Percentiles rank a stretch among this genome's conserved stretches.
These are phyloP conservation scores for Vigna trinervia DNA, from an alignment of 306 rosid species.

Conservation along the genomic window DNA sequence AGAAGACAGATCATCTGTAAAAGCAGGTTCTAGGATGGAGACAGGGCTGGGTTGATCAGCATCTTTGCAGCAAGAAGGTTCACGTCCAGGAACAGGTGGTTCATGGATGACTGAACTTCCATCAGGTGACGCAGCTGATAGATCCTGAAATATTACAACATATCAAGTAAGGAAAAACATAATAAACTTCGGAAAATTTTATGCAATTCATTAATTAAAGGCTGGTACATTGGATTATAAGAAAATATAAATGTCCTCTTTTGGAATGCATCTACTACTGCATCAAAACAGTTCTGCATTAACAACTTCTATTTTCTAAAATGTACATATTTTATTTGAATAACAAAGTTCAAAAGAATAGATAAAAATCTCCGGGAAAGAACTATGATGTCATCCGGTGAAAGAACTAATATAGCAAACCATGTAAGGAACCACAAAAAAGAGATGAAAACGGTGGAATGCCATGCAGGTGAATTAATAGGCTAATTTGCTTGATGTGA, in stretches of 20 bases:
- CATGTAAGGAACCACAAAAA: slow-evolving; percentile 23
- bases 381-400: not conserved
- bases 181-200: slow-evolving; percentile 16
- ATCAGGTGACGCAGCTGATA: slow-evolving; percentile 46
- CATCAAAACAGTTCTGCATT: not conserved
- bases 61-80: slow-evolving; percentile 76
- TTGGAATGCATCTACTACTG: slow-evolving; percentile 12
- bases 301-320: not conserved
- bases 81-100: slow-evolving; percentile 54
- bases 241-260: slow-evolving; percentile 32
- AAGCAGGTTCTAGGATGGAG: slow-evolving; percentile 89
- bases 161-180: slow-evolving; percentile 41
- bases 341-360: not conserved
- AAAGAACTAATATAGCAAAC: not conserved
- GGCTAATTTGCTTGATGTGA: not conserved
- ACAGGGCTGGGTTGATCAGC: slow-evolving; percentile 97
- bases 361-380: not conserved
- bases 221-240: slow-evolving; percentile 26
- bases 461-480: slow-evolving; percentile 6
- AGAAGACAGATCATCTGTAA: slow-evolving; percentile 78
- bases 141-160: slow-evolving; percentile 64
- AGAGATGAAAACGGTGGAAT: not conserved
- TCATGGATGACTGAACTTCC: slow-evolving; percentile 55
- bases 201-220: slow-evolving; percentile 28
- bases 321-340: not conserved